Conservation (phyloP, 148 eudicot genomes). For the Pharnaceum exiguum region DNA sequence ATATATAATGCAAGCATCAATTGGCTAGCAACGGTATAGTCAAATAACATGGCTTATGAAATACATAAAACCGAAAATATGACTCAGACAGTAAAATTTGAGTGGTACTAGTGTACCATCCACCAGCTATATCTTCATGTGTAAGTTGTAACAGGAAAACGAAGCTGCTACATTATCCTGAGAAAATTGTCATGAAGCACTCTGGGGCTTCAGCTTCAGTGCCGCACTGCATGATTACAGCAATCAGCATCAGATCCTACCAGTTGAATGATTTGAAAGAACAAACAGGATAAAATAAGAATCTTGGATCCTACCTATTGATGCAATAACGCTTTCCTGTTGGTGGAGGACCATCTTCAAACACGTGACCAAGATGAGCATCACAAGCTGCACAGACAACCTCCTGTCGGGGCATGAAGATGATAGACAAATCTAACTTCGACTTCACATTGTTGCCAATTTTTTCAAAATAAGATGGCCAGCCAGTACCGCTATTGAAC, state of each 20-base stretch:
- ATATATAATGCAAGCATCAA: no score
- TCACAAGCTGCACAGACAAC: conserved; percentile 74
- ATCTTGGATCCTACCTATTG: conserved; percentile 46
- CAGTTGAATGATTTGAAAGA: background rate
- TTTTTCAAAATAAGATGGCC: conserved; percentile 86
- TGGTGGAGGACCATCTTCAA: conserved; percentile 90
- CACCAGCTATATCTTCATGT: no score
- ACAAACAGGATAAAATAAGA: background rate
- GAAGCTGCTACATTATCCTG: no score
- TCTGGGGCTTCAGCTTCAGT: conserved; percentile 57
- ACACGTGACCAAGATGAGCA: conserved; percentile 91
- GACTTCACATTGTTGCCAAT: conserved; percentile 78
- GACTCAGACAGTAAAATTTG: no score
- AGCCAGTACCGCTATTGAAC: conserved; percentile 93
- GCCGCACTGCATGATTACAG: conserved; percentile 45
- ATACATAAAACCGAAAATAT: no score
- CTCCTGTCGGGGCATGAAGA: conserved; percentile 92
- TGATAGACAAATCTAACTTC: conserved; percentile 73
- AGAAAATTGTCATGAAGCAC: no score
- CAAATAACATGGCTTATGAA: no score
- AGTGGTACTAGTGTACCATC: no score
- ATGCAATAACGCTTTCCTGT: conserved; percentile 89
- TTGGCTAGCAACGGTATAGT: no score
- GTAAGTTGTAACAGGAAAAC: no score
- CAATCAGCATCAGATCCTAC: background rate